Base-by-base conservation (phyloP, 257 asterid species). In the Sherardia arvensis region DNA sequence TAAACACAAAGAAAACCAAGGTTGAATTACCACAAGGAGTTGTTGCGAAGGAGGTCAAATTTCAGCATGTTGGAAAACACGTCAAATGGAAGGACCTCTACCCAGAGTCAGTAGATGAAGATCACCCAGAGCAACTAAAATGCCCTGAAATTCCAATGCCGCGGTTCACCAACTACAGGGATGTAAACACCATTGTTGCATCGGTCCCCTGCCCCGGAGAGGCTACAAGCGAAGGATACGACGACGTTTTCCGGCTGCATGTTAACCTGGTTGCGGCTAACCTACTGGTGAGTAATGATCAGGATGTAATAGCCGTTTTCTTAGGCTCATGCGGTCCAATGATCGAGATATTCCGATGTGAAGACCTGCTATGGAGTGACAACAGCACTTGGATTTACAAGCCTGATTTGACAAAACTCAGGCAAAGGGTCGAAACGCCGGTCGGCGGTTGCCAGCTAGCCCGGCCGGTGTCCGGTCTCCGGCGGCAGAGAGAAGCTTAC, bases 71-170 rank as follows among this genome's bases (percentile, higher is more conserved):
- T 0, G 38, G 68, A 8, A 17, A 25, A 25, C 34, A 63, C 30
- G 22, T 71, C 1, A 53, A 0, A 28, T 80, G 85, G 85, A 54
- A 65, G 17, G 66, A 74, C 51, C 71, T 74, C 12, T 80, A 71
- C 25, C 85, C 82, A 0, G 74, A 68, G 28, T 71, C 78, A 81
- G 60, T 80, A 4, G 33, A 80, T 26, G 82, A 80, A 62, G 32
- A 68, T 20, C 10, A 48, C 20, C 69, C 65, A 7, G 62, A 66
- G 43, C 20, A 38, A 20, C 72, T 53, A 0, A 69, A 64, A 28
- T 80, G 85, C 57, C 85, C 85, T 0, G 78, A 77, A 65, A 77
- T 80, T 26, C 82, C 82, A 21, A 74, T 76, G 80, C 82, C 85
- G 5, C 47, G 45, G 51, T 65, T 71, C 3, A 67, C 63, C 23